Evolutionary conservation across 23 red algal genomes (phyloP).

Genomic region (Gracilaria vermiculophylla): DNA sequence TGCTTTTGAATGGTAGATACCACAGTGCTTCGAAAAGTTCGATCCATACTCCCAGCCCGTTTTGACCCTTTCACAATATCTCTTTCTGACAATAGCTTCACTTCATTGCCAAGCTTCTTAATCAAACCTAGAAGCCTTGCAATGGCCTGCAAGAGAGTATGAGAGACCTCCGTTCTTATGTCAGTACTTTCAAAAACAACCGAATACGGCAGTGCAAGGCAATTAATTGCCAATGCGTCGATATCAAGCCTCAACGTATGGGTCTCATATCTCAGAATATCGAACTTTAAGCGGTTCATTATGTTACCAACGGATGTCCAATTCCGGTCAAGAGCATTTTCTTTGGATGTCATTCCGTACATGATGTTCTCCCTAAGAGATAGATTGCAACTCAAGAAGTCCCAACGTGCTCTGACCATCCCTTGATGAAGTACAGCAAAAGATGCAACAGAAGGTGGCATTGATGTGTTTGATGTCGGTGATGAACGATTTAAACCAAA

Average conservation of each 20-base stretch:
- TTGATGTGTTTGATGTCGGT: neutral
- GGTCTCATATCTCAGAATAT: constrained; percentile 29
- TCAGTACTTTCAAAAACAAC: constrained; percentile 55
- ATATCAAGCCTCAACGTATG: constrained; percentile 43
- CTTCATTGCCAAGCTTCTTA: constrained; percentile 60
- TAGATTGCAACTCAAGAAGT: constrained; percentile 50
- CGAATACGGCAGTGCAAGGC: neutral
- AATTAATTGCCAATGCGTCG: constrained; percentile 38
- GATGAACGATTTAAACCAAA: neutral
- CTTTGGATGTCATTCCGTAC: neutral
- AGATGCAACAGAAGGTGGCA: neutral
- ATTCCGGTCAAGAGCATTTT: neutral
- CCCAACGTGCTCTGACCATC: constrained; percentile 26
- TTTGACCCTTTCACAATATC: constrained; percentile 28
- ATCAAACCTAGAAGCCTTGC: constrained; percentile 5
- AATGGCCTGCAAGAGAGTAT: constrained; percentile 37
- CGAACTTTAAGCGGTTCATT: constrained; percentile 53
- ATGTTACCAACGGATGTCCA: constrained; percentile 26
- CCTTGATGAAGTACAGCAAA: constrained; percentile 35
- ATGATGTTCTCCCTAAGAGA: constrained; percentile 35
- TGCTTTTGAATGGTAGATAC: neutral
- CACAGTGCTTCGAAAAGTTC: neutral
- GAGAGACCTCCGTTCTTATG: constrained; percentile 47
- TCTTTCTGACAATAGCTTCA: constrained; percentile 36
- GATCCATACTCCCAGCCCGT: neutral